Conservation (phyloP, 306 rosid species). For the Coriaria nepalensis region DNA sequence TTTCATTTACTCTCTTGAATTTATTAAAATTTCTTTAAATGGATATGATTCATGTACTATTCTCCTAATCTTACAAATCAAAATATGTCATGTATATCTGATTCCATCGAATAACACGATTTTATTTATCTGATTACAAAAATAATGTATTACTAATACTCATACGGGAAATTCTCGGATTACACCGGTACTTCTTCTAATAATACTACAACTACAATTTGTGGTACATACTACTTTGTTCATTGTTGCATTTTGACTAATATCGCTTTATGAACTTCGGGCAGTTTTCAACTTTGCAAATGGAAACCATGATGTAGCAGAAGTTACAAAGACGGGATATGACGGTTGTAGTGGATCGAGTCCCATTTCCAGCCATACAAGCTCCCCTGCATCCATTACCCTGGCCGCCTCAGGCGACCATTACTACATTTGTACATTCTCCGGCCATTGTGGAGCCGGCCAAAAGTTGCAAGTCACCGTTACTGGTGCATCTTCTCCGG, state of each 20-base stretch:
- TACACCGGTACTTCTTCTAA: too few relatives aligned
- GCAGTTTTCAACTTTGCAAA: constrained; percentile 44
- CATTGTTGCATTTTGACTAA: background rate
- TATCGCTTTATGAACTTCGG: background rate
- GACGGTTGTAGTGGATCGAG: background rate
- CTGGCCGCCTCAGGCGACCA: constrained; percentile 5
- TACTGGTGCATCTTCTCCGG: background rate
- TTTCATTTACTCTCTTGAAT: too few relatives aligned
- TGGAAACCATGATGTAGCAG: constrained; percentile 38
- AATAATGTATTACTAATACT: too few relatives aligned
- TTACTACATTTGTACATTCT: constrained; percentile 3
- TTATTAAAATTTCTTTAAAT: too few relatives aligned
- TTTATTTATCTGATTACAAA: too few relatives aligned
- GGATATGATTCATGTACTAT: too few relatives aligned
- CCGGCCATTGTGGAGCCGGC: background rate
- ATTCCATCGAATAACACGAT: too few relatives aligned
- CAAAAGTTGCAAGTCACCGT: constrained; percentile 8
- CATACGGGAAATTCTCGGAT: too few relatives aligned
- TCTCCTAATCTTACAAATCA: too few relatives aligned
- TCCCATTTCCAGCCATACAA: background rate
- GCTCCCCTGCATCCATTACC: constrained; percentile 3
- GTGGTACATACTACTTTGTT: background rate
- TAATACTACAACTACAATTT: too few relatives aligned
- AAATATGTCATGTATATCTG: too few relatives aligned
- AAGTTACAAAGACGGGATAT: constrained; percentile 30